A percentile compares a stretch with the other conserved stretches of the same genome.
Conservation (phyloP, 2,329 filamentous ascomycete genomes). For the Truncatella angustata region DNA sequence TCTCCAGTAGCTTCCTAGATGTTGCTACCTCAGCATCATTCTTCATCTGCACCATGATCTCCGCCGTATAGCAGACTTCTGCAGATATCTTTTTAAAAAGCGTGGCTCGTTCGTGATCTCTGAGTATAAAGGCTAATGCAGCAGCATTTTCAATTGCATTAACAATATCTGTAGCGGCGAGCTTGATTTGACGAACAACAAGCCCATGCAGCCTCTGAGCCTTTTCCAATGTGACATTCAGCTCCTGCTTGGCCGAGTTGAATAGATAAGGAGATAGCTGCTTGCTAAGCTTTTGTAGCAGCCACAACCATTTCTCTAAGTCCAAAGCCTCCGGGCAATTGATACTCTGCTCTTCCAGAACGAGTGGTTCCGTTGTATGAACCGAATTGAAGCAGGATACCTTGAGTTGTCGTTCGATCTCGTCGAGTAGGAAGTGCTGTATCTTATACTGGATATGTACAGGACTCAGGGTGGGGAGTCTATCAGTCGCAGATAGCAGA, state of each 20-base stretch:
- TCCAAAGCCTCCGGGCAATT: no score
- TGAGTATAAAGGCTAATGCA: constrained; percentile 24
- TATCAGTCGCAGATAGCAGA: neutral
- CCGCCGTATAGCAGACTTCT: constrained; percentile 27
- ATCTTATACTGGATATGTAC: constrained; percentile 31
- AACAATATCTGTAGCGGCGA: neutral
- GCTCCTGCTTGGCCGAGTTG: no score
- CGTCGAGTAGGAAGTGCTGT: constrained; percentile 36
- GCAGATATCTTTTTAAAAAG: constrained; percentile 26
- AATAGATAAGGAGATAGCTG: no score
- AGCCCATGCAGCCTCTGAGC: neutral
- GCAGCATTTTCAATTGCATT: constrained; percentile 20
- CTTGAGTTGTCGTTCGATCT: constrained; percentile 28
- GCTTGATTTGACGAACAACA: neutral
- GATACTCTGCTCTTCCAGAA: no score
- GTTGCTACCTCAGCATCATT: constrained; percentile 28
- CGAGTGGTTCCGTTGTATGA: no score
- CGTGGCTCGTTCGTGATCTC: constrained; percentile 24
- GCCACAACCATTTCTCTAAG: no score
- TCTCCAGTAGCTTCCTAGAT: constrained; percentile 25
- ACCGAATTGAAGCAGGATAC: no score
- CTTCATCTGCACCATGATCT: constrained; percentile 32
- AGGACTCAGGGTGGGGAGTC: constrained; percentile 27
- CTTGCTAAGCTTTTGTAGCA: no score
- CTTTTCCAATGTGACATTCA: neutral